These are phyloP conservation scores for Xylaria sp. DNA, from an alignment of 2,329 filamentous ascomycete genomes.

Conservation along the genomic window DNA sequence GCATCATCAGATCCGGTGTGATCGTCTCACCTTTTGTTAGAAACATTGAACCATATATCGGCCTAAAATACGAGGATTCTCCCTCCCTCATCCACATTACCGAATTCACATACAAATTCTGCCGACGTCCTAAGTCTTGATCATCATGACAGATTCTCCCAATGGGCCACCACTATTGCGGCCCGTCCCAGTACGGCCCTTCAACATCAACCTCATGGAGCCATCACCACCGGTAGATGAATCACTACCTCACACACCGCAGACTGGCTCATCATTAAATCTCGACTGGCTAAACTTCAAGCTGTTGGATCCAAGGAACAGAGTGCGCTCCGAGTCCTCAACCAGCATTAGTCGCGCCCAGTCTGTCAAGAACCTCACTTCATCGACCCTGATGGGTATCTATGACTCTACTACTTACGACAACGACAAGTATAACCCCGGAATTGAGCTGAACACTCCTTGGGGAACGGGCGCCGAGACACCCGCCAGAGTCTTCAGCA, in stretches of 20 bases:
- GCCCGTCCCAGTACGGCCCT: constrained; percentile 77
- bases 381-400: constrained; percentile 90
- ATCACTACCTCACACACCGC: constrained; percentile 51
- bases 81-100: not conserved
- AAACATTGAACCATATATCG: not conserved
- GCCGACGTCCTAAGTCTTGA: not conserved
- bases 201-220: constrained; percentile 65
- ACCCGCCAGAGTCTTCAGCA: constrained; percentile 60
- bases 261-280: constrained; percentile 58
- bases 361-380: constrained; percentile 86
- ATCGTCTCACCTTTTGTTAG: not conserved
- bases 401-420: constrained; percentile 76
- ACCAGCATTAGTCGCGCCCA: constrained; percentile 71
- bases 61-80: not conserved
- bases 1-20: not conserved
- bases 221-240: constrained; percentile 57
- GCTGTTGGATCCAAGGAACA: constrained; percentile 42
- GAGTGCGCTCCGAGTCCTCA: constrained; percentile 44
- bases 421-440: constrained; percentile 53
- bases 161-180: constrained; percentile 68
- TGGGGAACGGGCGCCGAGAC: constrained; percentile 83
- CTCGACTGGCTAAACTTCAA: constrained; percentile 51
- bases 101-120: not conserved
- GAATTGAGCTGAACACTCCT: constrained; percentile 69
- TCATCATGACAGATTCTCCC: constrained; percentile 41